Base-by-base conservation (phyloP, 306 rosid species). In the Pyrus betulifolia region DNA sequence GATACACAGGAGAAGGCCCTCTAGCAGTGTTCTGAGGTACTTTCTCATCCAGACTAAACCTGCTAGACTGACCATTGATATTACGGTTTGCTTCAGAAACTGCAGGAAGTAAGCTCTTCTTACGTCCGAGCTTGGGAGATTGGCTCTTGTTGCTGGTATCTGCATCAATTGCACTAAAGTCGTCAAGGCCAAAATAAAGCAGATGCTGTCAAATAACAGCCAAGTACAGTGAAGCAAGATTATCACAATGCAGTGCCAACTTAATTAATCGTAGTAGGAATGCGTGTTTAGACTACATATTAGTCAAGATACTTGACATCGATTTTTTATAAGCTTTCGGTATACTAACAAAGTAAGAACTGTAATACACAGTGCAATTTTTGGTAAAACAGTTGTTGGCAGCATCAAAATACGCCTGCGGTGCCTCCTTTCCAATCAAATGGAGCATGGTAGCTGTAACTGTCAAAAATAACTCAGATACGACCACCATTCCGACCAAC, bases 61-160 rank as follows among this genome's bases (percentile, higher is more conserved):
- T 89, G 74, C 74, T 85, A 69, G 81, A 78, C 76, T 73, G 89
- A 83, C 69, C 82, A 69, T 70, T 78, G 61, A 78, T 74, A 63
- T 71, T 70, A n/a, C 75, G 31, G 68, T 74, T 88, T 82, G 88
- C 91, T 73, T 76, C 92, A 70, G 87, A 44, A 52, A 86, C 97
- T 10, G 81, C 69, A 18, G 71, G 69, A 69, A 80, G 82, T 66
- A 81, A 84, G 83, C 79, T 80, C 89, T 89, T 96, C 82, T 65
- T 91, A 8, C 98, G 93, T 65, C 99, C 99, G 62, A 96, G 94
- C 85, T 96, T 96, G 69, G 99, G 99, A 81, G 98, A 96, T 83
- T 91, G 63, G 99, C 90, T 88, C 99, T 89, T 76, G 99, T 96
- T 70, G 97, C 84, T 74, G 99, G 99, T 80, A 93, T 85, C 99